Percentiles rank a stretch among this genome's conserved stretches.
phyloP scores from a whole-genome alignment of 768 basidiomycete genomes.

The Coprinellus aureogranulatus region DNA sequence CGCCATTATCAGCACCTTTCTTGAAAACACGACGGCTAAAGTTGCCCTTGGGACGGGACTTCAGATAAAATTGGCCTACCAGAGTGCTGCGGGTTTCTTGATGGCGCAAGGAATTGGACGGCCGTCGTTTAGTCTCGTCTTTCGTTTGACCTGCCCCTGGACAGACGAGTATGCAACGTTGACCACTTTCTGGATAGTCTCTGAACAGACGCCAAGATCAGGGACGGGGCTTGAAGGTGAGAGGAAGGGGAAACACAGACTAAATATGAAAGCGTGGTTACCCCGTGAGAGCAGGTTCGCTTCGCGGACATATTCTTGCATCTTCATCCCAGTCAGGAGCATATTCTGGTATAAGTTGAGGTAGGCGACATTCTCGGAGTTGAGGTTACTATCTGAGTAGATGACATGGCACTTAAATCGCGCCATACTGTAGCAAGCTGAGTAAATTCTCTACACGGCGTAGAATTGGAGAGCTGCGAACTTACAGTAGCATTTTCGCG shows the following conservation, averaged over 20 bases:
- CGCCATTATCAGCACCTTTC: no score
- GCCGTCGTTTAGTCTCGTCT: slow-evolving; percentile 33
- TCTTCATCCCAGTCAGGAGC: slow-evolving; percentile 78
- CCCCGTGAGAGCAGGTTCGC: slow-evolving; percentile 49
- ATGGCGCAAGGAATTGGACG: slow-evolving; percentile 33
- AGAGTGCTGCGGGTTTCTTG: slow-evolving; percentile 51
- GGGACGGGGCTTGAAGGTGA: not conserved
- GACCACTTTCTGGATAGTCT: slow-evolving; percentile 60
- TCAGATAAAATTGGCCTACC: slow-evolving; percentile 60
- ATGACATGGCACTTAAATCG: slow-evolving; percentile 77
- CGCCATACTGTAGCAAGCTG: slow-evolving; percentile 47
- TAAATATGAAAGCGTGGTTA: slow-evolving; percentile 50
- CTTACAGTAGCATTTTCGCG: slow-evolving; percentile 75
- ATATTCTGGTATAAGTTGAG: slow-evolving; percentile 88
- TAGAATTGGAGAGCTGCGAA: slow-evolving; percentile 9
- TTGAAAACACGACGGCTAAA: no score
- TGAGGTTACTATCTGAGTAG: slow-evolving; percentile 73
- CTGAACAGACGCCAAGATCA: slow-evolving; percentile 37
- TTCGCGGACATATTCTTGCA: slow-evolving; percentile 73
- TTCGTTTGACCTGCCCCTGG: slow-evolving; percentile 42
- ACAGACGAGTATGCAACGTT: slow-evolving; percentile 54
- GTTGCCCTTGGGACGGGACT: no score
- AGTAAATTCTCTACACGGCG: not conserved
- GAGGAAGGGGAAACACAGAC: no score
- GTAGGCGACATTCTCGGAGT: slow-evolving; percentile 58